These are phyloP conservation scores for Lodderomyces theae DNA, from an alignment of 1,139 yeast species.

Conservation along the genomic window DNA sequence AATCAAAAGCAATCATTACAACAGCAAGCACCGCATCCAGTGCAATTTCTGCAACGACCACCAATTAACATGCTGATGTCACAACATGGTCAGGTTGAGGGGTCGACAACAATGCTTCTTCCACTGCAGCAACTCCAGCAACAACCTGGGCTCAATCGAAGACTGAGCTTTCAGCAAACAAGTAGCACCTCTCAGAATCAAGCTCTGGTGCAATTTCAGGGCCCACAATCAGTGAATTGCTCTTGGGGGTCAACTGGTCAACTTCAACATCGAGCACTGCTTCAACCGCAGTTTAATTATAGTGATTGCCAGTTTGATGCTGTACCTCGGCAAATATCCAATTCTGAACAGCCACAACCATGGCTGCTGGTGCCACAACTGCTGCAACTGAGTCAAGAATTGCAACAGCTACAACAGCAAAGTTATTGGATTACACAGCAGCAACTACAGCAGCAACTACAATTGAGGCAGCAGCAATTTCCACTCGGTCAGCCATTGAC, in stretches of 20 bases:
- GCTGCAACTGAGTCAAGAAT: too few species aligned
- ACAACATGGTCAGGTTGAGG: not conserved
- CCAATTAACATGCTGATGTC: conserved; percentile 1
- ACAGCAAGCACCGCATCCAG: not conserved
- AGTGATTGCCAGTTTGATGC: not conserved
- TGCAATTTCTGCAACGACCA: conserved; percentile 2
- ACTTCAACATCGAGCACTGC: conserved; percentile 1
- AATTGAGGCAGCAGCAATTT: conserved; percentile 1
- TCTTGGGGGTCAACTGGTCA: not conserved
- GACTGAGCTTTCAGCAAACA: conserved; percentile 13
- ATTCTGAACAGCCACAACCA: conserved; percentile 8
- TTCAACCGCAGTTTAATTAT: not conserved
- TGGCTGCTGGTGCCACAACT: conserved; percentile 9
- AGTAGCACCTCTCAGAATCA: not conserved
- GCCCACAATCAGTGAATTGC: not conserved
- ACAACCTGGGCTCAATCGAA: conserved; percentile 11
- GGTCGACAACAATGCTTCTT: conserved; percentile 8
- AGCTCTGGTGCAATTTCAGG: not conserved
- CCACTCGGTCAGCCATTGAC: not conserved
- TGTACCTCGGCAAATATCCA: conserved; percentile 3
- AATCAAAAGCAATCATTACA: conserved; percentile 6
- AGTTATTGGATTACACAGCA: too few species aligned
- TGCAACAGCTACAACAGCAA: conserved; percentile 5
- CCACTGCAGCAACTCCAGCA: conserved; percentile 12
- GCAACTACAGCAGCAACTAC: conserved; percentile 3